Evolutionary conservation across 345 rosid genomes (phyloP), one percentile per base, ranked within the genome.

Genomic region (Acer negundo): DNA sequence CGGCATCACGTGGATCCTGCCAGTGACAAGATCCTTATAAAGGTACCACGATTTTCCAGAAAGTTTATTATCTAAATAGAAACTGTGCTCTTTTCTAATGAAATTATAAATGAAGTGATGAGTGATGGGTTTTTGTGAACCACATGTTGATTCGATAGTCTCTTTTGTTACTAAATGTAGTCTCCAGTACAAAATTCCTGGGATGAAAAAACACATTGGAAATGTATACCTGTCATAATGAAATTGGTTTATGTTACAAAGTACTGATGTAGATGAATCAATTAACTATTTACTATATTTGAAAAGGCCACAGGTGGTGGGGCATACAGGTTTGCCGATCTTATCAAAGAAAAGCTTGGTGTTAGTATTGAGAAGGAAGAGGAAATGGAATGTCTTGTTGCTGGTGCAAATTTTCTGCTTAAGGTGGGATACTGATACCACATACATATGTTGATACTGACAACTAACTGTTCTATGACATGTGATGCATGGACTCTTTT

Each of bases 251-350:
- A n/a, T 70, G 19, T 64, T n/a, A n/a, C 11, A 42, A 73, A 55
- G 16, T 38, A 28, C 23, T 67, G 44, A 76, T 58, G 63, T 64
- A 26, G 19, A 77, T 53, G 24, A 61, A 70, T 24, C 62, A 44
- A 31, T 79, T 72, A 73, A 79, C 79, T 40, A 24, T 24, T 77
- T 77, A 64, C 56, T 67, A 62, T 77, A 70, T 82, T 22, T 83
- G 74, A 56, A 84, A 82, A 94, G 99, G 99, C 98, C 77, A 96
- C 99, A 77, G 98, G 99, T 56, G 99, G 99, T 42, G 98, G 99
- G 76, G 99, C 98, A 16, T 90, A 86, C 90, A 94, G 90, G 82
- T 97, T 91, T 85, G 86, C 97, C 0, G 94, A 97, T 77, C 95
- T 94, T 22, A 89, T 97, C 81, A 90, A 89, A 71, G 98, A 94